These are phyloP conservation scores for Umbellularia californica DNA, from an alignment of 164 flowering plant genomes.

Conservation along the genomic window DNA sequence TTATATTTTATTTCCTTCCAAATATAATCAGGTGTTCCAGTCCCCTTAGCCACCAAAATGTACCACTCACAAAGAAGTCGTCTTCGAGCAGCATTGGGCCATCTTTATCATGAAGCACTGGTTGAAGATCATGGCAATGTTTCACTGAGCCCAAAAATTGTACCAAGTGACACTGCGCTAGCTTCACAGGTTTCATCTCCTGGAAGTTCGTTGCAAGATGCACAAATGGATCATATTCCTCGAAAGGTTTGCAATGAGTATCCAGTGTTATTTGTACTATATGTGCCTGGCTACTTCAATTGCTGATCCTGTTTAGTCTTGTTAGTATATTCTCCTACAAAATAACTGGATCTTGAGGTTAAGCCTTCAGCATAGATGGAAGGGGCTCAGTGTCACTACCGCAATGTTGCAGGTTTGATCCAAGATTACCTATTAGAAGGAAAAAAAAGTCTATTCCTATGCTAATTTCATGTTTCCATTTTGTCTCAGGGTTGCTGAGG, in stretches of 20 bases:
- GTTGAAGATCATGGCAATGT: constrained; percentile 26
- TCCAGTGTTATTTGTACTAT: not conserved
- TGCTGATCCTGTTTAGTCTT: too few species aligned
- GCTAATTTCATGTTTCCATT: too few species aligned
- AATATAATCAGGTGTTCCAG: constrained; percentile 46
- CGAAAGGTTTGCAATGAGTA: constrained; percentile 28
- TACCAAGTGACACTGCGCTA: constrained; percentile 17
- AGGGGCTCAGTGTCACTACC: too few species aligned
- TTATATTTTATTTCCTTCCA: not conserved
- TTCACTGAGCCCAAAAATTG: constrained; percentile 19
- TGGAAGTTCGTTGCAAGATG: constrained; percentile 19
- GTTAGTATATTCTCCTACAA: too few species aligned
- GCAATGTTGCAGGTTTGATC: too few species aligned
- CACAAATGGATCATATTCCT: constrained; percentile 22
- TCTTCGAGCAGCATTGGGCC: constrained; percentile 49
- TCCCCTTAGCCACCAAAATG: constrained; percentile 74
- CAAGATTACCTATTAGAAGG: too few species aligned
- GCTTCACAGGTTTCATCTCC: constrained; percentile 29
- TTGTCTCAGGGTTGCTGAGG: too few species aligned
- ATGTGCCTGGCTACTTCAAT: not conserved
- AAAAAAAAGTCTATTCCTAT: too few species aligned
- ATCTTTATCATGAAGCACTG: constrained; percentile 40
- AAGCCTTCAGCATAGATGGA: too few species aligned
- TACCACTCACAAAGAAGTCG: constrained; percentile 57
- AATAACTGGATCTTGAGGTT: too few species aligned